Evolutionary conservation across 441 rosid genomes (phyloP).

Genomic region (Populus hybrid): DNA sequence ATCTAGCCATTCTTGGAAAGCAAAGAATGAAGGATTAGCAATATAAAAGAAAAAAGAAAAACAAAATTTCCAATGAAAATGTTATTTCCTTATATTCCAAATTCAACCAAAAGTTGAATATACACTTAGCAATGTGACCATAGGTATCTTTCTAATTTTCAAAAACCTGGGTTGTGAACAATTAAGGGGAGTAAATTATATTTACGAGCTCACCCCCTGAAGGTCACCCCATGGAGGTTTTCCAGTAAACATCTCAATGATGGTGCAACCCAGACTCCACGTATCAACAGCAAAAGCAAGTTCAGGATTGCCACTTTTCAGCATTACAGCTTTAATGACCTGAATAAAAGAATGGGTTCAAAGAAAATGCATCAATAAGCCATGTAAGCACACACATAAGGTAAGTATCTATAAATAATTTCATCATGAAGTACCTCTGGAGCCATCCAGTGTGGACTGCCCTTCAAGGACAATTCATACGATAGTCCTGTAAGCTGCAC

Average conservation of each 20-base stretch:
- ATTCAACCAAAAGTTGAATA: background rate
- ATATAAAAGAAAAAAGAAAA: background rate
- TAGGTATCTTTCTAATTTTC: background rate
- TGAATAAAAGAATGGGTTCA: constrained; percentile 17
- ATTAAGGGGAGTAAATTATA: background rate
- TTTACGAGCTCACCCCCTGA: constrained; percentile 41
- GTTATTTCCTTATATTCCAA: constrained; percentile 1
- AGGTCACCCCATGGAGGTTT: constrained; percentile 60
- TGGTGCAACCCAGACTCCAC: constrained; percentile 64
- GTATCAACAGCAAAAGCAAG: constrained; percentile 63
- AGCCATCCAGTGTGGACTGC: constrained; percentile 78
- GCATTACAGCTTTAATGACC: constrained; percentile 47
- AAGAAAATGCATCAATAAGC: background rate
- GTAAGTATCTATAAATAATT: background rate
- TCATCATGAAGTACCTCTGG: constrained; percentile 47
- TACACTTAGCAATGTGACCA: background rate
- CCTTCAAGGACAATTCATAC: constrained; percentile 49
- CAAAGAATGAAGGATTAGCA: background rate
- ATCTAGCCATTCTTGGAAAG: background rate
- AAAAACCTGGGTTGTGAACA: background rate
- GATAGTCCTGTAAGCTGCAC: constrained; percentile 45
- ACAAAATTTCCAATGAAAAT: background rate
- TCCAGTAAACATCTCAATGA: constrained; percentile 57
- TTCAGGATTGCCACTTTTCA: constrained; percentile 35
- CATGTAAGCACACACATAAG: background rate